Evolutionary conservation across 257 asterid species (phyloP), one percentile per base, ranked within the genome.

Genomic region (Ilex aquifolium): DNA sequence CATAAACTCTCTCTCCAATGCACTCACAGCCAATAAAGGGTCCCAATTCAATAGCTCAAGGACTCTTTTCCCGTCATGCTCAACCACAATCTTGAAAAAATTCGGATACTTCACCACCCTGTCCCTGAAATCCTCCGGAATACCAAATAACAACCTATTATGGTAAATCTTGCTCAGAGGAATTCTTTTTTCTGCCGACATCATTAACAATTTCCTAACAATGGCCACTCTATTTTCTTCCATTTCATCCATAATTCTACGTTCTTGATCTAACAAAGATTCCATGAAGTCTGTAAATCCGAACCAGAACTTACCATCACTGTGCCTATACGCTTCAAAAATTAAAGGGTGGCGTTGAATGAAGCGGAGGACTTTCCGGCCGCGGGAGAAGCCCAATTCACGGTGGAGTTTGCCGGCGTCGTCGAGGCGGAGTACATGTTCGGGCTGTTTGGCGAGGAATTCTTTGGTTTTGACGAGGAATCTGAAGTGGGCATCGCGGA

Each of bases 371-470:
- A 85, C 87, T 29, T 87, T 92, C 5, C 95, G 79, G 56, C 96
- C 95, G 64, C 99, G 99, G 57, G 95, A 94, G 61, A 92, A 89
- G 48, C 97, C 99, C 60, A 92, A 84, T 67, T 79, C 85, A 76
- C 85, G 95, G 79, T 89, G 81, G 62, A 89, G 77, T 30, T 89
- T 92, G 0, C 91, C 93, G 63, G 97, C 99, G 31, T 83, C 85
- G 60, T 89, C 96, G 67, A 92, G 88, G 69, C 61, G 88, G 70
- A 89, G 85, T 64, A 87, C 82, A 31, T 80, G 91, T 8, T 62
- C 66, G 61, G 85, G 87, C 82, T 87, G 96, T 64, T 92, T 92
- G 70, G 85, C 78, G 69, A 92, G 86, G 76, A 74, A 84, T 1
- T 87, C 90, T 36, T 79, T 92, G 11, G 95, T 82, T 71, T 76